Evolutionary conservation across 2,329 filamentous ascomycete species (phyloP), one percentile per base, ranked within the genome.

Genomic region (Leptographium galeiforme): DNA sequence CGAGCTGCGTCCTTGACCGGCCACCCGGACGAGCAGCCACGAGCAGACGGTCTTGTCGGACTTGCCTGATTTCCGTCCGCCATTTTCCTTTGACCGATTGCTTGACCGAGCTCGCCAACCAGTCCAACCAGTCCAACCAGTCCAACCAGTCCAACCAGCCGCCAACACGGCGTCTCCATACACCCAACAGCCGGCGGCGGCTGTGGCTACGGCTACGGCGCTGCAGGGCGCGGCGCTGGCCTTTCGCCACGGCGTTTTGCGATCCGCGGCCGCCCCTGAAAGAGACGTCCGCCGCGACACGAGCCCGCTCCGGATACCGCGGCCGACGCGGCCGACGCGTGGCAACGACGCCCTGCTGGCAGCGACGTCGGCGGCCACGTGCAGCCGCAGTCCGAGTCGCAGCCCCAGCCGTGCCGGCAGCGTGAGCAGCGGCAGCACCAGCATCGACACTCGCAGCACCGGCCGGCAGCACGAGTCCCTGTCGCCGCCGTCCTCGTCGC

Each of bases 201-300:
- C 53, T 8, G 34, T 5, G 25, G 25, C 25, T 25, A 25, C 5
- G 12, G 48, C 48, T 2, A 64, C 72, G 14, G 76, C 76, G 50
- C 66, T 80, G 53, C 71, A 68, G 55, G 78, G 78, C 51, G 78
- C 78, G 11, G 74, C 73, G 12, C 69, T 80, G 32, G 78, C 78
- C 19, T 81, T 81, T 57, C 68, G 70, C 57, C 52, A 48, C 36
- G 16, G 8, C 19, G 43, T 3, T 0, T 19, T 18, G 33, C 40
- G 19, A 7, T 32, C 12, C 12, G 13, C 39, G 7, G 13, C 11
- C 2, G n/a, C 14, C 11, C 11, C 11, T 13, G 39, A 18, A 10
- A 41, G 14, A 16, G 14, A 41, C 39, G 39, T 14, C 39, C 14
- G 39, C 8, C n/a, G 8, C n/a, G 41, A 14, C 34, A 36, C 45